phyloP scores from a whole-genome alignment of 805 yeast species.

The Ogataea siamensis region DNA sequence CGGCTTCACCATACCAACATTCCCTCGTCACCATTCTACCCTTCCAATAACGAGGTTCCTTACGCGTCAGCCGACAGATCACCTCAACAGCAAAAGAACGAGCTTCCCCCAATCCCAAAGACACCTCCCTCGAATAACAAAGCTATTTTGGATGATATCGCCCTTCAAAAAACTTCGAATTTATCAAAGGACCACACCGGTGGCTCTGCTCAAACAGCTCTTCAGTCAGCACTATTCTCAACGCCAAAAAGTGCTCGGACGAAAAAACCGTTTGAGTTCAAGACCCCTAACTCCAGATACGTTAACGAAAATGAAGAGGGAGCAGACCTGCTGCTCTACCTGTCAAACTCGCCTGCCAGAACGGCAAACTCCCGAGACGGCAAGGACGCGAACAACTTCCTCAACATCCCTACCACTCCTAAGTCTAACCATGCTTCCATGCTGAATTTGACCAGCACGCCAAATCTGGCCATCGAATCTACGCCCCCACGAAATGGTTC shows the following conservation, averaged over 20 bases:
- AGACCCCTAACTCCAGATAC: conserved; percentile 32
- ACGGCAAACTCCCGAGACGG: conserved; percentile 34
- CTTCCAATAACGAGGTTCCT: conserved; percentile 17
- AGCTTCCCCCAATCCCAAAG: conserved; percentile 28
- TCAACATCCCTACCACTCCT: conserved; percentile 32
- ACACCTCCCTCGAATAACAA: conserved; percentile 32
- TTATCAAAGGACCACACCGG: conserved; percentile 13
- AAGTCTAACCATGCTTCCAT: conserved; percentile 21
- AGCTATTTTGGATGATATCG: conserved; percentile 19
- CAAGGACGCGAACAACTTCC: conserved; percentile 16
- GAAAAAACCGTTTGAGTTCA: conserved; percentile 23
- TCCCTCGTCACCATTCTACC: conserved; percentile 33
- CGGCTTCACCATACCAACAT: conserved; percentile 25
- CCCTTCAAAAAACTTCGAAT: conserved; percentile 21
- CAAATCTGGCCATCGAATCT: conserved; percentile 26
- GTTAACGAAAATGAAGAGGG: conserved; percentile 52
- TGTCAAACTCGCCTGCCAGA: conserved; percentile 73
- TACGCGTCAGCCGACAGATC: conserved; percentile 15
- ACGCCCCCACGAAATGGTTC: conserved; percentile 27
- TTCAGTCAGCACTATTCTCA: conserved; percentile 28
- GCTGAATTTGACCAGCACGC: conserved; percentile 20
- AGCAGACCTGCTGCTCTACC: conserved; percentile 74
- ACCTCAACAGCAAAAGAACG: conserved; percentile 18
- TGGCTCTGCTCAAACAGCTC: conserved; percentile 23
- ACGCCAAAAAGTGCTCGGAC: conserved; percentile 31